Evolutionary conservation across 2,329 filamentous ascomycete species (phyloP).

Genomic region (Claviceps monticola): DNA sequence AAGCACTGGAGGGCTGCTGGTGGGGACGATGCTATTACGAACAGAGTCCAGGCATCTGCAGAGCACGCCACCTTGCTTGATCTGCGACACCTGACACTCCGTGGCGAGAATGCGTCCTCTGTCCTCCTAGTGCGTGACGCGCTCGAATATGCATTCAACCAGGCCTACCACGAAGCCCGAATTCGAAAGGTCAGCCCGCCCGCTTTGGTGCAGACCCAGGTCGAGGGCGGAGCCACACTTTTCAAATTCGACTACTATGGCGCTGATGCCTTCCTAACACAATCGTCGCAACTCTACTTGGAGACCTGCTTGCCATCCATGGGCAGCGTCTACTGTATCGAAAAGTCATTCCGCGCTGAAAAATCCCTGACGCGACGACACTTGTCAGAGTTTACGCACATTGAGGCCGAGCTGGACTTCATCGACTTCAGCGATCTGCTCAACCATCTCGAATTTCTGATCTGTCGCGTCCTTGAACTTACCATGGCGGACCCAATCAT

Average conservation of each 20-base stretch:
- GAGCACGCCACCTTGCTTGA: constrained; percentile 56
- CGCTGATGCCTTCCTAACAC: constrained; percentile 83
- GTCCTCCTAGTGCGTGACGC: constrained; percentile 78
- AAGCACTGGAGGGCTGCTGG: constrained; percentile 55
- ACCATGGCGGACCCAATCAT: constrained; percentile 60
- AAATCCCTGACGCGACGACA: constrained; percentile 91
- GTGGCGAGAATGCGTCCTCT: constrained; percentile 70
- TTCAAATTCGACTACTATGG: constrained; percentile 85
- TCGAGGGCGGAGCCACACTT: constrained; percentile 82
- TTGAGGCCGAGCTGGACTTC: constrained; percentile 93
- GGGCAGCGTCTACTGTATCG: constrained; percentile 94
- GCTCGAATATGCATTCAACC: constrained; percentile 67
- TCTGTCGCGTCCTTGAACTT: constrained; percentile 73
- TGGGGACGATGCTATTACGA: constrained; percentile 85
- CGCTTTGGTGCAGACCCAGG: constrained; percentile 86
- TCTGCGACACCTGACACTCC: constrained; percentile 71
- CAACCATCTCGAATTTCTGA: constrained; percentile 69
- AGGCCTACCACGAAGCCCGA: constrained; percentile 61
- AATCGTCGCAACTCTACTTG: constrained; percentile 93
- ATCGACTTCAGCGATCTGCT: constrained; percentile 87
- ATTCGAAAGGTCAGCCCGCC: constrained; percentile 79
- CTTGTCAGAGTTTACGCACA: constrained; percentile 89
- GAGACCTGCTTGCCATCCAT: constrained; percentile 85
- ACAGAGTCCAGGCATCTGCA: constrained; percentile 43
- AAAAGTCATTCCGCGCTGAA: constrained; percentile 97